Percentiles rank a stretch among this genome's conserved stretches.
phyloP scores from a whole-genome alignment of 345 rosid genomes.

The Schrenkiella parvula region DNA sequence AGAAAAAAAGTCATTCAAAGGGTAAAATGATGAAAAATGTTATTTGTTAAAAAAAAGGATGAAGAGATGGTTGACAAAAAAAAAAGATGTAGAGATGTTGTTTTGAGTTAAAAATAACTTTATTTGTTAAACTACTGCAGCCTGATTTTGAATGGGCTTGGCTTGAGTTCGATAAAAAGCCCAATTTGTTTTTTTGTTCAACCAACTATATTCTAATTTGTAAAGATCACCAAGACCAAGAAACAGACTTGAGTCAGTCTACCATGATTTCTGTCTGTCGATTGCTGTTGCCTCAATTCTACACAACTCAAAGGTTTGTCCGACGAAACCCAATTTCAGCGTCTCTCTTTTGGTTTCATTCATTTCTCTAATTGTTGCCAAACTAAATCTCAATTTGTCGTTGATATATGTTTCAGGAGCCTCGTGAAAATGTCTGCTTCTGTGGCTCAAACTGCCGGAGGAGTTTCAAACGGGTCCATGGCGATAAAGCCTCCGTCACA shows the following conservation, averaged over 20 bases:
- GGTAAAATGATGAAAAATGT: no score
- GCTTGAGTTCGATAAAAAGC: neutral
- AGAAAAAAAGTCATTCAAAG: no score
- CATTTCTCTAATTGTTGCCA: neutral
- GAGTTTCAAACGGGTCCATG: slow-evolving; percentile 39
- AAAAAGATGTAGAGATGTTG: no score
- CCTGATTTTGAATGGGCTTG: neutral
- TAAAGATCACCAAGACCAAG: neutral
- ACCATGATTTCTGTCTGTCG: slow-evolving; percentile 37
- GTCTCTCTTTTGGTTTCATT: neutral
- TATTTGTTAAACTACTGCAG: neutral
- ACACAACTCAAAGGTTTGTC: slow-evolving; percentile 47
- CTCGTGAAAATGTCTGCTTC: slow-evolving; percentile 50
- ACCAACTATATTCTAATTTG: neutral
- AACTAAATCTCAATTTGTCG: neutral
- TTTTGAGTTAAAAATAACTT: no score
- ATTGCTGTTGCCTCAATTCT: slow-evolving; percentile 32
- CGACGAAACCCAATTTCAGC: neutral
- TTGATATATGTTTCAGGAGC: slow-evolving; percentile 29
- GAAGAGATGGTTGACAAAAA: no score
- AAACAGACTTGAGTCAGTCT: slow-evolving; percentile 17
- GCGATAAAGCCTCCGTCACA: slow-evolving; percentile 79
- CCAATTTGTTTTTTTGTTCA: neutral
- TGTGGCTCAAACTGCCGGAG: slow-evolving; percentile 24
- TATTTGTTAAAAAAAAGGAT: no score